phyloP scores from a whole-genome alignment of 1,284 basidiomycete species.

The Sanghuangporus weigelae region DNA sequence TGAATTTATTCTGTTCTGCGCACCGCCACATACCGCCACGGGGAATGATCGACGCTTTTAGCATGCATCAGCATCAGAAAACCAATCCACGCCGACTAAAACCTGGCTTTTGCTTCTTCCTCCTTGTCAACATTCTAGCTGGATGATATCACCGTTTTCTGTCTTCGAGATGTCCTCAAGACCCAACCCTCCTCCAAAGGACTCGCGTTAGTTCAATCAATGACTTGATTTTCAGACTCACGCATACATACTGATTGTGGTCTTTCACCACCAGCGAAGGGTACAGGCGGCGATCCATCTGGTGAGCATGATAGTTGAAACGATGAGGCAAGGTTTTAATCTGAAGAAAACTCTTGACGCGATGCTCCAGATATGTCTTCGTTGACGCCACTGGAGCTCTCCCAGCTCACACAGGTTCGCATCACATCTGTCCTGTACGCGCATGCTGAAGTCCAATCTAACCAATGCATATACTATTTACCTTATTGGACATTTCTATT shows the following conservation, averaged over 20 bases:
- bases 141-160: neutral
- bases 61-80: too few relatives aligned
- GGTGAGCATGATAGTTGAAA: neutral
- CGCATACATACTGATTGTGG: neutral
- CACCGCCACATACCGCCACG: neutral
- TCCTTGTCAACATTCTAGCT: neutral
- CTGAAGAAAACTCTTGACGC: neutral
- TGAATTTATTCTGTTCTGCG: neutral
- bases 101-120: neutral
- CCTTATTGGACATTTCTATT: too few relatives aligned
- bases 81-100: neutral
- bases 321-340: neutral
- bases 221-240: neutral
- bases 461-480: too few relatives aligned
- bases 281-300: neutral
- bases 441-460: neutral
- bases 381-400: conserved; percentile 34
- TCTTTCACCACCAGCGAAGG: neutral
- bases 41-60: neutral
- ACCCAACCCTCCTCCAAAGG: conserved; percentile 13
- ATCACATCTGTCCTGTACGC: conserved; percentile 4
- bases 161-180: neutral
- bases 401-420: conserved; percentile 45
- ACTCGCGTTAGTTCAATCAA: conserved; percentile 6
- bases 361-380: conserved; percentile 27